Evolutionary conservation across 2,329 filamentous ascomycete species (phyloP).

Genomic region (Fusarium nanum): DNA sequence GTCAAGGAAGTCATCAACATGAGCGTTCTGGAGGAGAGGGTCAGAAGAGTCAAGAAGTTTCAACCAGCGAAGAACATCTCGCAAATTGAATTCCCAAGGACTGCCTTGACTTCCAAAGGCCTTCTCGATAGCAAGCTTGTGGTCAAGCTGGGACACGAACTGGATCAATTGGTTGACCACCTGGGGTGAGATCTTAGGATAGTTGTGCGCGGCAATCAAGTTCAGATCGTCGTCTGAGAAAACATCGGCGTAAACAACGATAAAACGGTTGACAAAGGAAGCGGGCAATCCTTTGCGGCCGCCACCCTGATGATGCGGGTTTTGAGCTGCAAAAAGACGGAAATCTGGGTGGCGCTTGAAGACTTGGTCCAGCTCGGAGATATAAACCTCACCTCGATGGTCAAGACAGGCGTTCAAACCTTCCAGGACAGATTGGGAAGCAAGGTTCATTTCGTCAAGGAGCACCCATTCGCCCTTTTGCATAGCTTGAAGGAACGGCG

Average conservation of each 20-base stretch:
- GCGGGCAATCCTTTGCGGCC: slow-evolving; percentile 93
- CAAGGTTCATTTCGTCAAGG: slow-evolving; percentile 98
- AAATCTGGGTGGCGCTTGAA: slow-evolving; percentile 92
- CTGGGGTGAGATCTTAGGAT: slow-evolving; percentile 69
- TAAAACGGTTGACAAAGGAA: slow-evolving; percentile 98
- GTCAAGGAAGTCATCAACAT: slow-evolving; percentile 79
- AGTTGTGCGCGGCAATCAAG: slow-evolving; percentile 83
- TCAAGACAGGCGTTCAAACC: slow-evolving; percentile 96
- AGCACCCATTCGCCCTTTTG: slow-evolving; percentile 96
- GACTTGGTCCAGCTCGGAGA: slow-evolving; percentile 93
- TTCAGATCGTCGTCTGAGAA: slow-evolving; percentile 85
- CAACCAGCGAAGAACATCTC: slow-evolving; percentile 90
- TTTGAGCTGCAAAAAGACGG: slow-evolving; percentile 95
- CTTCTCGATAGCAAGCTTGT: slow-evolving; percentile 71
- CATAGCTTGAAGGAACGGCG: slow-evolving; percentile 95
- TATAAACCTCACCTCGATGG: slow-evolving; percentile 94
- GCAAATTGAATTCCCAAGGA: slow-evolving; percentile 96
- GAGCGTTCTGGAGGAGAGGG: slow-evolving; percentile 69
- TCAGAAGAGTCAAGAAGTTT: slow-evolving; percentile 67
- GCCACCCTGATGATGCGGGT: slow-evolving; percentile 96
- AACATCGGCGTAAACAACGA: slow-evolving; percentile 95
- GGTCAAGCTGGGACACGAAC: slow-evolving; percentile 85
- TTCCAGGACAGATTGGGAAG: slow-evolving; percentile 95
- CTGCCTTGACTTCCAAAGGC: slow-evolving; percentile 73
- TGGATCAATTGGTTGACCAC: slow-evolving; percentile 76